Conservation (phyloP, 106 monocot species). For the Phalaenopsis aphrodite region DNA sequence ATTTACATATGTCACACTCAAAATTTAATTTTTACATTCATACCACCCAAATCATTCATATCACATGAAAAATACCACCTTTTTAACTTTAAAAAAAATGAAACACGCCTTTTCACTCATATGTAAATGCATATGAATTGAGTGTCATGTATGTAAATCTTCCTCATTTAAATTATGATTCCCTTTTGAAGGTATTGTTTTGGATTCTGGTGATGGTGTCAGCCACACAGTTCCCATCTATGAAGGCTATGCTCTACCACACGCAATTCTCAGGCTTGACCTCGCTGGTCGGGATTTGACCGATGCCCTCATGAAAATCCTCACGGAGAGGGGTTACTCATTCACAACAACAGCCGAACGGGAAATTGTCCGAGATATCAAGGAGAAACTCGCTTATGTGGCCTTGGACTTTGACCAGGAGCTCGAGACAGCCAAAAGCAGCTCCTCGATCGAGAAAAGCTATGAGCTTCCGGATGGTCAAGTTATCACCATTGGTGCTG, state of each 20-base stretch:
- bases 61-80: no score
- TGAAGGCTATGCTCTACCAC: conserved; percentile 8
- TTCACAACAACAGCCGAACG: conserved; percentile 10
- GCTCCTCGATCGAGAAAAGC: conserved; percentile 5
- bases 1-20: no score
- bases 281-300: conserved; percentile 7
- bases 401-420: conserved; percentile 3
- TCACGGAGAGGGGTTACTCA: conserved; percentile 10
- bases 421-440: conserved; percentile 2
- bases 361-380: conserved; percentile 11
- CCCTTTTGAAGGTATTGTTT: background rate
- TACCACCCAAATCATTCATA: no score
- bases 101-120: no score
- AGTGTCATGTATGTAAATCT: no score
- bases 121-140: no score
- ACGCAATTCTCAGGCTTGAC: conserved; percentile 6
- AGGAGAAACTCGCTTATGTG: conserved; percentile 11
- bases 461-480: conserved; percentile 10
- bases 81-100: no score
- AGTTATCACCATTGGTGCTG: conserved; percentile 6
- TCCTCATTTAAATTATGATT: no score
- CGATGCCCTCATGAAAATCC: conserved; percentile 5
- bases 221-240: conserved; percentile 10
- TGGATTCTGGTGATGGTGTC: conserved; percentile 11
- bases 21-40: no score